These are phyloP conservation scores for Polytrichum commune DNA, from an alignment of 225 moss, liverwort and hornwort genomes.

Conservation along the genomic window DNA sequence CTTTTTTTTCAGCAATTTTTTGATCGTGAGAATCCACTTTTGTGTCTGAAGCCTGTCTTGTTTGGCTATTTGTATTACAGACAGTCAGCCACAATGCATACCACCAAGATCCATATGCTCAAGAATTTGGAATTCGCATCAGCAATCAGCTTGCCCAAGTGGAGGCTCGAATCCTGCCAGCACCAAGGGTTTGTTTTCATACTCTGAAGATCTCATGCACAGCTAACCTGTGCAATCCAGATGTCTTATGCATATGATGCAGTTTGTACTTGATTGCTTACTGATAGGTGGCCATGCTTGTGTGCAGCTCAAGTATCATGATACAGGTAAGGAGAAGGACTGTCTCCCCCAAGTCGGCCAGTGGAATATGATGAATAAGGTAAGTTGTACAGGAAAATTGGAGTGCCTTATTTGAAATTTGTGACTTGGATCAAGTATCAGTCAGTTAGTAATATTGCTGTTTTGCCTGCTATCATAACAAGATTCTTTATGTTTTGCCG, in stretches of 20 bases:
- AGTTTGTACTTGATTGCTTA: not conserved
- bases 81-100: conserved; percentile 86
- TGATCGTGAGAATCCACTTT: not conserved
- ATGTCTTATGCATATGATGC: too few relatives aligned
- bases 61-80: conserved; percentile 23
- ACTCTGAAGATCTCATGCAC: not conserved
- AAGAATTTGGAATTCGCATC: conserved; percentile 86
- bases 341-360: conserved; percentile 93
- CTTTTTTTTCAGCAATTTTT: not conserved
- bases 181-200: conserved; percentile 59
- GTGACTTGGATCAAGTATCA: too few relatives aligned
- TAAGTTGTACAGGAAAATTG: conserved; percentile 7
- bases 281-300: not conserved
- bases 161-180: conserved; percentile 85
- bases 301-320: conserved; percentile 87
- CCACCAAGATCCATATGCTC: conserved; percentile 77
- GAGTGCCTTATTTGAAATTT: too few relatives aligned
- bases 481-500: too few relatives aligned
- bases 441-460: too few relatives aligned
- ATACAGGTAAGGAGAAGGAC: conserved; percentile 84
- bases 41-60: not conserved
- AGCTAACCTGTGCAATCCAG: too few relatives aligned
- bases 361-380: conserved; percentile 99
- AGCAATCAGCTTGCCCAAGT: conserved; percentile 81
- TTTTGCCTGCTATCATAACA: too few relatives aligned